Evolutionary conservation across 306 rosid species (phyloP).

Genomic region (Citrullus mucosospermus): DNA sequence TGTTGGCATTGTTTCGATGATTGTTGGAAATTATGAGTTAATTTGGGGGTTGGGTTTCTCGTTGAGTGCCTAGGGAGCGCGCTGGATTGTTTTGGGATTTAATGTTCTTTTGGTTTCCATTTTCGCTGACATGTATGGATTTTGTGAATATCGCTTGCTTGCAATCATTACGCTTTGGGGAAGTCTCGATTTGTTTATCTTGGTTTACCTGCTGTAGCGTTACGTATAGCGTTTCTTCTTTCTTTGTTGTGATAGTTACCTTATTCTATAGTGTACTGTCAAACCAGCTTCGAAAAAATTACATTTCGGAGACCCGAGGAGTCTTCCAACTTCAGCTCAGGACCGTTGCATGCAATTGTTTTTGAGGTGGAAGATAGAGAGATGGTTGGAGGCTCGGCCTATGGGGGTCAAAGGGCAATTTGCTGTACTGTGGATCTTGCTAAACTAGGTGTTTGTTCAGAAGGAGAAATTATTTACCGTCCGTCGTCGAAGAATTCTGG

Average conservation of each 20-base stretch:
- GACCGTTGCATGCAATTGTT: slow-evolving; percentile 60
- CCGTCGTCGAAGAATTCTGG: slow-evolving; percentile 45
- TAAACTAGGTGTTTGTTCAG: slow-evolving; percentile 67
- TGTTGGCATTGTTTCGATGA: neutral
- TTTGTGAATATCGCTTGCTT: neutral
- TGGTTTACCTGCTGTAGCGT: neutral
- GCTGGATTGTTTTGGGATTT: neutral
- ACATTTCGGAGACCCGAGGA: slow-evolving; percentile 55
- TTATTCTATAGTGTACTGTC: slow-evolving; percentile 12
- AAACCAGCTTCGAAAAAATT: slow-evolving; percentile 73
- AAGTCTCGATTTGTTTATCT: neutral
- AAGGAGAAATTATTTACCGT: slow-evolving; percentile 76
- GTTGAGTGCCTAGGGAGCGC: neutral
- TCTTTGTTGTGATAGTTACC: slow-evolving; percentile 6
- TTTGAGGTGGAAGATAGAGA: slow-evolving; percentile 98
- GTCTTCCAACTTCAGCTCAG: slow-evolving; percentile 57
- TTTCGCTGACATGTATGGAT: neutral
- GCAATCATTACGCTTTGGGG: neutral
- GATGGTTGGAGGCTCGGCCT: slow-evolving; percentile 87
- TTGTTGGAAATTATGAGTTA: neutral
- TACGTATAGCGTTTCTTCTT: neutral
- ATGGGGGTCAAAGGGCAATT: slow-evolving; percentile 97
- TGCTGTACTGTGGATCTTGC: slow-evolving; percentile 93
- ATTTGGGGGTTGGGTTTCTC: neutral
- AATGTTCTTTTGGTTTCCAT: neutral